Base-by-base conservation (phyloP, 2,329 filamentous ascomycete species). In the Aspergillus alliaceus region DNA sequence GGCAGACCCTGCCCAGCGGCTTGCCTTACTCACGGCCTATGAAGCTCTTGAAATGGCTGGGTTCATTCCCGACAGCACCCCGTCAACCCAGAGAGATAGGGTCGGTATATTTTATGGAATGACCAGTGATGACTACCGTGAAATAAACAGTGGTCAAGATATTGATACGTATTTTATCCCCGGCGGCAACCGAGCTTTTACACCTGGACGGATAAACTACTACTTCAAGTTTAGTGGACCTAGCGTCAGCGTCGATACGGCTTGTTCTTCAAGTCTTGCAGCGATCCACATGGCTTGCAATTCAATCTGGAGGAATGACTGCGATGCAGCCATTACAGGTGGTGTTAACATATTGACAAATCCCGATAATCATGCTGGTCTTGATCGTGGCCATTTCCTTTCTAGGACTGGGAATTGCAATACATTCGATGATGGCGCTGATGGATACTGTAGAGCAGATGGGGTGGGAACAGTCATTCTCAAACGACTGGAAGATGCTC, bases 1-100 rank as follows among this genome's bases (percentile, higher is more conserved):
- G 70, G 91, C 89, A 1, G 90, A 93, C 70, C 90, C 90, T 0
- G 91, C 91, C 83, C 90, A 91, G 71, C 83, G 90, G 65, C 80
- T 93, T 64, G 88, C 89, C 4, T 77, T 95, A 24, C 84, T 87
- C 6, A 91, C 90, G 2, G 89, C 89, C 0, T 93, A 91, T 65
- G 90, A 93, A 69, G 90, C 90, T 0, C 79, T 95, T 46, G 90
- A 95, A 72, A 90, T 90, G 86, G 87, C 87, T 32, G 90, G 90
- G 1, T 90, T 90, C 67, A 86, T 91, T 6, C 86, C 88, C 0
- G 89, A 90, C 72, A 80, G 87, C 51, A 90, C 87, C 0, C 83
- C 87, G 0, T 88, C 87, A 0, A 90, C 87, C 1, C 83, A 85
- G 67, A 75, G 84, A 12, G 79, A 86, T 70, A 79, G 85, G 2